Conservation (phyloP, 805 yeast genomes). For the Candida lessepsii region DNA sequence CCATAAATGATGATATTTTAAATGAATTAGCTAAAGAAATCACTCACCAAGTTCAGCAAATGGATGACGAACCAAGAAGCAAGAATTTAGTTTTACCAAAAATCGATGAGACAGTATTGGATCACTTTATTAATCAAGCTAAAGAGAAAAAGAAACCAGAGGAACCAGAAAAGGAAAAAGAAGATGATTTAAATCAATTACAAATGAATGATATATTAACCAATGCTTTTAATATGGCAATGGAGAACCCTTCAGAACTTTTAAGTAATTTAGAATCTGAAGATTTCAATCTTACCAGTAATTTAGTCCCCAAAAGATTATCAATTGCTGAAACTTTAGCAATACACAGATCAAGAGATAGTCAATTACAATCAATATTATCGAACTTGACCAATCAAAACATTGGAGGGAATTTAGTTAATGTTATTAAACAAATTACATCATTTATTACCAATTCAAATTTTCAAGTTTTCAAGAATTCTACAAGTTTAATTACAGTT, state of each 20-base stretch:
- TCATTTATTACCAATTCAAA: slow-evolving; percentile 16
- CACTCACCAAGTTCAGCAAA: slow-evolving; percentile 29
- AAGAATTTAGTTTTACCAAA: slow-evolving; percentile 24
- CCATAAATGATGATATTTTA: slow-evolving; percentile 20
- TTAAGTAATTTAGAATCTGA: slow-evolving; percentile 36
- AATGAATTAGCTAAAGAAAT: slow-evolving; percentile 31
- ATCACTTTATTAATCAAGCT: slow-evolving; percentile 36
- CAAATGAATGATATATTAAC: slow-evolving; percentile 71
- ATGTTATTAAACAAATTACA: slow-evolving; percentile 16
- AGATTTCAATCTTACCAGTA: slow-evolving; percentile 13
- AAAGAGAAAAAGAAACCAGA: slow-evolving; percentile 15
- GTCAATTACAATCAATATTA: slow-evolving; percentile 22
- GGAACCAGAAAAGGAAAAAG: slow-evolving; percentile 24
- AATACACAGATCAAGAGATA: slow-evolving; percentile 39
- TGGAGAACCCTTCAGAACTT: slow-evolving; percentile 56
- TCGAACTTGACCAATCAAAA: slow-evolving; percentile 5
- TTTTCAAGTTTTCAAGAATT: slow-evolving; percentile 16
- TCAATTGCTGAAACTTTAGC: slow-evolving; percentile 65
- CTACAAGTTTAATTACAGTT: slow-evolving; percentile 15
- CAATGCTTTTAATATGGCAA: slow-evolving; percentile 75
- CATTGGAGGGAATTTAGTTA: slow-evolving; percentile 8
- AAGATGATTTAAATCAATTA: slow-evolving; percentile 47
- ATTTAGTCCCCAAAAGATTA: slow-evolving; percentile 25
- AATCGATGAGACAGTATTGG: slow-evolving; percentile 35
- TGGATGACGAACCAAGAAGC: neutral